Percentiles rank a stretch among this genome's conserved stretches.
These are phyloP conservation scores for Talaromyces sp. DNA, from an alignment of 2,329 filamentous ascomycete species.

Conservation along the genomic window DNA sequence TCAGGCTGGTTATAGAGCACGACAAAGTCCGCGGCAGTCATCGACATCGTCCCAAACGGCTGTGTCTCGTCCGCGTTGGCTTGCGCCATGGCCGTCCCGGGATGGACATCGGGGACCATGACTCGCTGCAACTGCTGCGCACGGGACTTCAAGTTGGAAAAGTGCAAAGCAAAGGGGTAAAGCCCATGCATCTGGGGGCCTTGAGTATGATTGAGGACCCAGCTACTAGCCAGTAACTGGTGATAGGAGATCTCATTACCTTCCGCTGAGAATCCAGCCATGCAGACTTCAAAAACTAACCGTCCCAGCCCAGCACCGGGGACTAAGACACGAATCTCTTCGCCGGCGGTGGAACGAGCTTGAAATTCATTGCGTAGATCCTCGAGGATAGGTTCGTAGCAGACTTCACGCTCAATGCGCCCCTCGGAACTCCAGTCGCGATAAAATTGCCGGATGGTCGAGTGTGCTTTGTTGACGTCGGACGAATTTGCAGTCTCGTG, in stretches of 20 bases:
- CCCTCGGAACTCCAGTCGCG: conserved; percentile 91
- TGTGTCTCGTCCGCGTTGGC: conserved; percentile 26
- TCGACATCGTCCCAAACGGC: conserved; percentile 72
- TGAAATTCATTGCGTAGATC: conserved; percentile 60
- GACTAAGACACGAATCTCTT: conserved; percentile 70
- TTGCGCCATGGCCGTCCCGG: conserved; percentile 57
- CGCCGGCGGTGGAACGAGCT: conserved; percentile 31
- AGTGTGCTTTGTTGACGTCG: conserved; percentile 89
- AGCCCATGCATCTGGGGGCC: conserved; percentile 68
- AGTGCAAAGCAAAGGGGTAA: conserved; percentile 83
- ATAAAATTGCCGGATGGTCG: conserved; percentile 90
- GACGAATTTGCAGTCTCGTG: conserved; percentile 68
- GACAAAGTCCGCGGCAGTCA: conserved; percentile 92
- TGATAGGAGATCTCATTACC: conserved; percentile 98
- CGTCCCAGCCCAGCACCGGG: conserved; percentile 88
- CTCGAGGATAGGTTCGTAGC: conserved; percentile 72
- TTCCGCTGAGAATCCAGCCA: conserved; percentile 72
- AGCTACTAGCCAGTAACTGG: conserved; percentile 81
- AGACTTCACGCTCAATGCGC: conserved; percentile 70
- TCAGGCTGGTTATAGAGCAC: conserved; percentile 73
- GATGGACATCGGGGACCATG: conserved; percentile 78
- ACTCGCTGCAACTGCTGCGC: conserved; percentile 74
- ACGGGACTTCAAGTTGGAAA: conserved; percentile 80
- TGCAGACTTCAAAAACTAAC: conserved; percentile 83
- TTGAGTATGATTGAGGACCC: conserved; percentile 57